Percentiles rank a stretch among this genome's conserved stretches.
Evolutionary conservation across 768 basidiomycete genomes (phyloP).

Genomic region (Amyloporia xantha): DNA sequence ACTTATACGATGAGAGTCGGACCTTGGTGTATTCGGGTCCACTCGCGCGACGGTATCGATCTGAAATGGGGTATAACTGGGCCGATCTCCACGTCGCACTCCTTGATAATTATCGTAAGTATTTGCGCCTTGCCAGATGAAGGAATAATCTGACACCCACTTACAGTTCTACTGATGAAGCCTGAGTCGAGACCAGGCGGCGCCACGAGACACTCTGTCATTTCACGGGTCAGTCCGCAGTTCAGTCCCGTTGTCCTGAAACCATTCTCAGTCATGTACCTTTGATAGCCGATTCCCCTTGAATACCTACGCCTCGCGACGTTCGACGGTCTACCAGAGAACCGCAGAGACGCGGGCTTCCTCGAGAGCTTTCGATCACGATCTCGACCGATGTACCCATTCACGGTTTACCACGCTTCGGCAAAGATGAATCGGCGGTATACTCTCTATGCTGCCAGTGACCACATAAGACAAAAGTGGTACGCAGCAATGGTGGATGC

Average conservation of each 20-base stretch:
- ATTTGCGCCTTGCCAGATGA: no score
- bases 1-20: slow-evolving; percentile 69
- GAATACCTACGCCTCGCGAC: slow-evolving; percentile 69
- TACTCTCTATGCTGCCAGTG: slow-evolving; percentile 61
- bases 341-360: slow-evolving; percentile 53
- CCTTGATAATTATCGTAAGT: slow-evolving; percentile 72
- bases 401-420: slow-evolving; percentile 69
- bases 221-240: slow-evolving; percentile 51
- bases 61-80: slow-evolving; percentile 69
- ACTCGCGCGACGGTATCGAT: slow-evolving; percentile 51
- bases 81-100: slow-evolving; percentile 57
- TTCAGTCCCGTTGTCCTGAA: no score
- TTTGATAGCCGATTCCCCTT: slow-evolving; percentile 64
- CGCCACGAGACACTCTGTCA: slow-evolving; percentile 42
- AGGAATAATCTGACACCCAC: no score
- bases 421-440: slow-evolving; percentile 53
- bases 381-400: slow-evolving; percentile 59
- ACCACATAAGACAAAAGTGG: slow-evolving; percentile 59
- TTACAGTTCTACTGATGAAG: slow-evolving; percentile 56
- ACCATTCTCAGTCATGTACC: background rate
- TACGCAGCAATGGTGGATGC: slow-evolving; percentile 51
- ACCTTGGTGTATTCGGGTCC: slow-evolving; percentile 63
- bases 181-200: slow-evolving; percentile 52
- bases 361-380: slow-evolving; percentile 49
- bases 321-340: slow-evolving; percentile 55